These are phyloP conservation scores for Wickerhamomyces alni DNA, from an alignment of 805 yeast species.

Conservation along the genomic window DNA sequence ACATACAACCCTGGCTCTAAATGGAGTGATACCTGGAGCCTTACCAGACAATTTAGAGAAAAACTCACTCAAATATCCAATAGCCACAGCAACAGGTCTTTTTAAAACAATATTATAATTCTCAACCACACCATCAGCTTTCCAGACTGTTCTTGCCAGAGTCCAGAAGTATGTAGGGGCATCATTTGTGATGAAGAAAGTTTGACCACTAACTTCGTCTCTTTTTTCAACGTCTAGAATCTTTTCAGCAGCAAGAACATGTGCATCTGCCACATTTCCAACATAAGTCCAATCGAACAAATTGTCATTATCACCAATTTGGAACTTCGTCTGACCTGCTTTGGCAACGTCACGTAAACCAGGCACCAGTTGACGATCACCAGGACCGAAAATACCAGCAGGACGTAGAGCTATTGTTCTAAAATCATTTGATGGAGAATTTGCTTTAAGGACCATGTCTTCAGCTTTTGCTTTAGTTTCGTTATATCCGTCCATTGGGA, in stretches of 20 bases:
- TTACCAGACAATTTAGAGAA: constrained; percentile 66
- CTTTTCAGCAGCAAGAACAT: constrained; percentile 84
- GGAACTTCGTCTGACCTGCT: constrained; percentile 84
- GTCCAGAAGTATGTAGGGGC: constrained; percentile 97
- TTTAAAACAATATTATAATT: constrained; percentile 59
- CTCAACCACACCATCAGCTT: constrained; percentile 86
- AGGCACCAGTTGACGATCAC: constrained; percentile 95
- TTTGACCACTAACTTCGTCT: constrained; percentile 66
- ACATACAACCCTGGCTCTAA: constrained; percentile 87
- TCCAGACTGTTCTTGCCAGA: constrained; percentile 94
- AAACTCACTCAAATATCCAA: constrained; percentile 78
- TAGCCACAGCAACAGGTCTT: constrained; percentile 69
- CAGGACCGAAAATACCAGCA: constrained; percentile 98
- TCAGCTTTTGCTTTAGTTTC: constrained; percentile 94
- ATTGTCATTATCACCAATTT: constrained; percentile 90
- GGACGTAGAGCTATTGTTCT: constrained; percentile 88
- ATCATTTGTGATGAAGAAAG: constrained; percentile 89
- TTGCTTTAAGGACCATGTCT: constrained; percentile 67
- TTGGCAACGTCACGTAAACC: constrained; percentile 79
- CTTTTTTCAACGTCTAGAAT: constrained; percentile 43
- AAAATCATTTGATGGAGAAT: constrained; percentile 48
- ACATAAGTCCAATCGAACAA: constrained; percentile 96
- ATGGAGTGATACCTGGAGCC: constrained; percentile 93
- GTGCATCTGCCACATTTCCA: constrained; percentile 98
- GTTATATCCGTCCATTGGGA: constrained; percentile 95